Conservation (phyloP, 129 eudicot genomes). For the Rutidosis leptorrhynchoides region DNA sequence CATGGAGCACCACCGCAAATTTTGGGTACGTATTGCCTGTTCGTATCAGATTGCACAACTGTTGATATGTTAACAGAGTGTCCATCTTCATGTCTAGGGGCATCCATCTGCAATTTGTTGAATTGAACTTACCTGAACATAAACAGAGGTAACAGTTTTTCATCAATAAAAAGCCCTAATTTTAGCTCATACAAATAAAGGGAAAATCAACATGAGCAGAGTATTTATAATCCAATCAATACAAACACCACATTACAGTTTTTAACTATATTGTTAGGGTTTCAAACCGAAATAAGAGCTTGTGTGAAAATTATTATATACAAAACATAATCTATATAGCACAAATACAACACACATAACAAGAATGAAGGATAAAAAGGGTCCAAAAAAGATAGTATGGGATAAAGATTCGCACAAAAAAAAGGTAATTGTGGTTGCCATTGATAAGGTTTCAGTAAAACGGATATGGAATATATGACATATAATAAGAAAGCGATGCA, state of each 20-base stretch:
- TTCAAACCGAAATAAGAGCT: not conserved
- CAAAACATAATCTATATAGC: not conserved
- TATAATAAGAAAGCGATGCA: not conserved
- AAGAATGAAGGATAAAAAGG: not conserved
- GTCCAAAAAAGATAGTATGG: not conserved
- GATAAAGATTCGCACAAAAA: not conserved
- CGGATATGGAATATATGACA: not conserved
- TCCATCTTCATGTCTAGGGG: constrained; percentile 20
- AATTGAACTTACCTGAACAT: not conserved
- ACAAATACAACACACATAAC: not conserved
- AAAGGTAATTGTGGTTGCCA: not conserved
- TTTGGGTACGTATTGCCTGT: constrained; percentile 28
- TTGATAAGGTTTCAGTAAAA: not conserved
- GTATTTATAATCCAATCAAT: not conserved
- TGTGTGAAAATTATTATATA: not conserved
- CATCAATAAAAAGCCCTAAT: not conserved
- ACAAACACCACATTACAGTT: not conserved
- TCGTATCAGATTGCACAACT: constrained; percentile 26
- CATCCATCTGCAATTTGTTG: constrained; percentile 39
- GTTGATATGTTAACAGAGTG: constrained; percentile 31
- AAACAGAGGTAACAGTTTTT: not conserved
- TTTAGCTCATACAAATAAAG: not conserved
- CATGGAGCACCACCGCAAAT: constrained; percentile 63
- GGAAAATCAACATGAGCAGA: not conserved
- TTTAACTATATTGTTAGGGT: not conserved